Evolutionary conservation across 1,284 basidiomycete species (phyloP), one percentile per base, ranked within the genome.

Genomic region (Cryptococcus amylolentus): DNA sequence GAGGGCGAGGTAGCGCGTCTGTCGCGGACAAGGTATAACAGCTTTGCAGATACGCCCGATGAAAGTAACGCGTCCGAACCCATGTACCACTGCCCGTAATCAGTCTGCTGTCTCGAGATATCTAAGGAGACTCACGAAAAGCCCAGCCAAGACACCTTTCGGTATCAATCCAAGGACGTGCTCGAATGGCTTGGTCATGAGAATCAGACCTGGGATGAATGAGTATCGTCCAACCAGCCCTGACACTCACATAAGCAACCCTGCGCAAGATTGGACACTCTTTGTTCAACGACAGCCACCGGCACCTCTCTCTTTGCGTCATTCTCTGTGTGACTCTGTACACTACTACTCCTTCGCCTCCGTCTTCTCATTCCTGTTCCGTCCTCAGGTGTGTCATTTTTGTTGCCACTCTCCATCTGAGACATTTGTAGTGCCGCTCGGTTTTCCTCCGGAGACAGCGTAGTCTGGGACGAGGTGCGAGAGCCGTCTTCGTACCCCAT

Each of bases 261-360:
- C 70, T 95, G 91, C 0, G 85, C 86, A 16, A 95, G 81, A 72
- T 94, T 93, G 12, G 89, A 92, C 4, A 91, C 85, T 12, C 91
- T 82, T 72, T 96, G 91, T 71, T 96, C 91, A 1, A 95, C 88
- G 0, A 94, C 88, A 0, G 83, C 82, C 1, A 91, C 75, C 0
- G 89, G 86, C 0, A 87, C 81, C 67, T 91, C 87, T 46, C 78
- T 77, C 49, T 77, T 72, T 27, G 76, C 66, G 50, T 63, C 46
- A 52, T 63, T 41, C n/a, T 62, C 49, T n/a, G 66, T 61, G 31
- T 54, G 44, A 6, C 54, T 28, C 43, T 18, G 51, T 46, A 37
- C 61, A 46, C 52, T 16, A n/a, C 48, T 57, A 55, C 49, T 61
- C 57, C 52, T 54, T 45, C 48, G 54, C 41, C 45, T 9, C 10